A percentile compares a stretch with the other conserved stretches of the same genome.
Conservation (phyloP, 2,329 filamentous ascomycete genomes). For the Chaetomium sp. region DNA sequence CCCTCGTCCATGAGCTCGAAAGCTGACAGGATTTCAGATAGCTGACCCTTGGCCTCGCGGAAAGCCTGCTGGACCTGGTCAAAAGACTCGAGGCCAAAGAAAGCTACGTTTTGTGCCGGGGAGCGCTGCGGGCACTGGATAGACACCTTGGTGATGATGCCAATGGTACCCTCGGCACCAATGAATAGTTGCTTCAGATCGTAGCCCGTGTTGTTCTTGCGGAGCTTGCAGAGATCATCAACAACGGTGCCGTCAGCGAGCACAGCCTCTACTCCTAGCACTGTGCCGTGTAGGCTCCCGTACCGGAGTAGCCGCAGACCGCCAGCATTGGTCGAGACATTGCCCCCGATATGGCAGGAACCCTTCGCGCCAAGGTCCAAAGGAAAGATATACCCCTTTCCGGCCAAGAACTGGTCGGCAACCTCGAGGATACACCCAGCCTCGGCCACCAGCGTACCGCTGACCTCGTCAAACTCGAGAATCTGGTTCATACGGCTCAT, state of each 20-base stretch:
- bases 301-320: conserved; percentile 88
- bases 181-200: conserved; percentile 97
- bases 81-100: conserved; percentile 87
- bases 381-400: conserved; percentile 87
- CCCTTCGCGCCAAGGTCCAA: conserved; percentile 97
- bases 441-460: conserved; percentile 85
- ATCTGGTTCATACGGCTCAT: conserved; percentile 89
- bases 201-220: conserved; percentile 99
- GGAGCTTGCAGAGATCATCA: conserved; percentile 81
- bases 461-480: conserved; percentile 88
- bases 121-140: conserved; percentile 87
- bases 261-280: conserved; percentile 90
- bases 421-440: conserved; percentile 89
- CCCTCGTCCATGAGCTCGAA: conserved; percentile 95
- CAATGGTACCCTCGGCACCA: conserved; percentile 91
- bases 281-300: conserved; percentile 89
- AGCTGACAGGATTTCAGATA: conserved; percentile 93
- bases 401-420: conserved; percentile 81
- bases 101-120: conserved; percentile 89
- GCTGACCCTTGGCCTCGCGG: conserved; percentile 82
- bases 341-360: conserved; percentile 93
- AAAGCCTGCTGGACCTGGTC: conserved; percentile 87
- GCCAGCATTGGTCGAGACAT: conserved; percentile 93
- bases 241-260: conserved; percentile 90
- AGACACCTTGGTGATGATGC: conserved; percentile 87